A percentile compares a stretch with the other conserved stretches of the same genome.
Conservation (phyloP, 2,329 filamentous ascomycete genomes). For the Colletotrichum melonis region DNA sequence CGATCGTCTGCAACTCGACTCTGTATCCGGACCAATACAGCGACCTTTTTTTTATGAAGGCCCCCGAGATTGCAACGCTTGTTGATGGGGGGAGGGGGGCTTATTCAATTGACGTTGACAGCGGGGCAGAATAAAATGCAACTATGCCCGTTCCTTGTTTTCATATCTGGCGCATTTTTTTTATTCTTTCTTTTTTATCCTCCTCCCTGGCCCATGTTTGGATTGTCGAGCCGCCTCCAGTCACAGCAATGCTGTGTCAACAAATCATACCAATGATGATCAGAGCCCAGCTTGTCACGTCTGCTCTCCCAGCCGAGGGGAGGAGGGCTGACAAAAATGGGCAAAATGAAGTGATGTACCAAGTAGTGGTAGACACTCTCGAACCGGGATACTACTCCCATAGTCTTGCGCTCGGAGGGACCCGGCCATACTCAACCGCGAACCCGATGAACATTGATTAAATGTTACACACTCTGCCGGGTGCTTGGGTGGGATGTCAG, state of each 20-base stretch:
- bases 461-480: constrained; percentile 6
- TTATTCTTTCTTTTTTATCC: neutral
- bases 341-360: neutral
- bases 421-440: neutral
- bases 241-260: neutral
- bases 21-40: neutral
- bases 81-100: neutral
- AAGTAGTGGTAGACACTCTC: neutral
- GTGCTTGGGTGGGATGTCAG: neutral
- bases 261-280: neutral
- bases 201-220: neutral
- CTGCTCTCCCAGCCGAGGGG: neutral
- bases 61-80: neutral
- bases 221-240: constrained; percentile 1
- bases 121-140: constrained; percentile 14
- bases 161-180: constrained; percentile 5
- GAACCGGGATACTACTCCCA: neutral
- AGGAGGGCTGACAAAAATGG: neutral
- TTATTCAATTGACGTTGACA: constrained; percentile 13
- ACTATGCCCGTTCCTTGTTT: constrained; percentile 8
- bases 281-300: neutral
- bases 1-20: neutral
- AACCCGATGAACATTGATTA: neutral
- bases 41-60: neutral
- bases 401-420: neutral